phyloP scores from a whole-genome alignment of 148 eudicot species.

The Chenopodium quinoa region DNA sequence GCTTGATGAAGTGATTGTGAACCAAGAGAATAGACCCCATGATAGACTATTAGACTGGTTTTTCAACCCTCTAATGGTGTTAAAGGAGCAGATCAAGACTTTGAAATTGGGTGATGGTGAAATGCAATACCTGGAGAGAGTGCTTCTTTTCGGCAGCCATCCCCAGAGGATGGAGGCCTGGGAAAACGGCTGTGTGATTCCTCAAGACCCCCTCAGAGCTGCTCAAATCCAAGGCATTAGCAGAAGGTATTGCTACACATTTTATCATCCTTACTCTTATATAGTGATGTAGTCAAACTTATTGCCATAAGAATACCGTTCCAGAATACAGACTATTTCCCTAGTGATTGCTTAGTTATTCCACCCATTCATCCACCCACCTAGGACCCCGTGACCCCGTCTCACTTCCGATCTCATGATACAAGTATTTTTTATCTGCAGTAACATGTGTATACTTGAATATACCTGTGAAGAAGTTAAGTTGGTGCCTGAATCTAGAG shows the following conservation, averaged over 20 bases:
- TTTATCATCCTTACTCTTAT: background rate
- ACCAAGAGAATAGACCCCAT: slow-evolving; percentile 64
- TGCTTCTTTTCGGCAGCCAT: slow-evolving; percentile 59
- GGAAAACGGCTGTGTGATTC: slow-evolving; percentile 61
- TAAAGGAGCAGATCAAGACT: slow-evolving; percentile 78
- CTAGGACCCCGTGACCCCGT: background rate
- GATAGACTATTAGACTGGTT: slow-evolving; percentile 86
- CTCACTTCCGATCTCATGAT: background rate
- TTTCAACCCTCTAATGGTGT: slow-evolving; percentile 74
- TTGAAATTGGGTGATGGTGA: slow-evolving; percentile 61
- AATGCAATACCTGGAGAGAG: slow-evolving; percentile 58
- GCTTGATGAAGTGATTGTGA: slow-evolving; percentile 55
- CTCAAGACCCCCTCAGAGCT: slow-evolving; percentile 64
- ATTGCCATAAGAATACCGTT: background rate
- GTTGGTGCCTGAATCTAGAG: background rate
- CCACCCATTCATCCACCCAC: background rate
- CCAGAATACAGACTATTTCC: background rate
- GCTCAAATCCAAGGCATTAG: slow-evolving; percentile 91
- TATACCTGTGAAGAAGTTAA: too few species aligned
- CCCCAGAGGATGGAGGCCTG: slow-evolving; percentile 51
- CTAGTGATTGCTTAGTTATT: background rate
- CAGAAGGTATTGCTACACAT: slow-evolving; percentile 59
- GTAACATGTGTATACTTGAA: background rate
- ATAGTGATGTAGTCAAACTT: background rate
- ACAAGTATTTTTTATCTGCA: background rate